Base-by-base conservation (phyloP, 2,329 filamentous ascomycete genomes). In the Ophiobolus disseminans region DNA sequence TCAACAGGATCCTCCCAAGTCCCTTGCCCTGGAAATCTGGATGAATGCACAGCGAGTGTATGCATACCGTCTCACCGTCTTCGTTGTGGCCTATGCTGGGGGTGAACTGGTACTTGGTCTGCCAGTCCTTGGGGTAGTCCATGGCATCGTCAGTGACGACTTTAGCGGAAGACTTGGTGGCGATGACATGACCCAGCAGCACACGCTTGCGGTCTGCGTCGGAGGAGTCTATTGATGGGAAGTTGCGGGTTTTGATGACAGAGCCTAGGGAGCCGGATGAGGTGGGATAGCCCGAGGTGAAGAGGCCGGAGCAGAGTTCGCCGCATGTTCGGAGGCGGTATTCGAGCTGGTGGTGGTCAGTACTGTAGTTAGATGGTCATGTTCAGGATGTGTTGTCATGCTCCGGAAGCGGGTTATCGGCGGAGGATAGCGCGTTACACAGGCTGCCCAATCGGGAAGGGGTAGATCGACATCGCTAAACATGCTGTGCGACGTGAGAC, bases 41-140 rank as follows among this genome's bases (percentile, higher is more conserved):
- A 45, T 88, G 79, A 5, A 96, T 86, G 14, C 89, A 90, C 4
- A 97, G 80, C 0, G 89, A 93, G 73, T 97, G 92, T 40, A 96
- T 76, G 45, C 86, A 90, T 45, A 96, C 81, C 0, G 90, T 95
- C 34, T 85, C 76, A 30, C 91, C 91, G 13, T 78, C 76, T 49
- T 90, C 84, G 60, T 88, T 83, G 72, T 96, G 90, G 23, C 90
- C 90, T 8, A 85, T 65, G 7, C 58, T 56, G 19, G 66, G 64
- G 22, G 55, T 46, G 40, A 69, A 53, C 45, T 69, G 57, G 62
- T 67, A 69, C 22, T 68, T 69, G 7, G 78, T 77, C 51, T 80
- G 77, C 86, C 88, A 93, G 66, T 88, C 81, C 30, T 77, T 71
- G 1, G 91, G 90, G 32, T 87, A 80, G 17, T 80, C 82, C 90